Base-by-base conservation (phyloP, 352 stramenopile species). In the Phytophthora citrophthora region DNA sequence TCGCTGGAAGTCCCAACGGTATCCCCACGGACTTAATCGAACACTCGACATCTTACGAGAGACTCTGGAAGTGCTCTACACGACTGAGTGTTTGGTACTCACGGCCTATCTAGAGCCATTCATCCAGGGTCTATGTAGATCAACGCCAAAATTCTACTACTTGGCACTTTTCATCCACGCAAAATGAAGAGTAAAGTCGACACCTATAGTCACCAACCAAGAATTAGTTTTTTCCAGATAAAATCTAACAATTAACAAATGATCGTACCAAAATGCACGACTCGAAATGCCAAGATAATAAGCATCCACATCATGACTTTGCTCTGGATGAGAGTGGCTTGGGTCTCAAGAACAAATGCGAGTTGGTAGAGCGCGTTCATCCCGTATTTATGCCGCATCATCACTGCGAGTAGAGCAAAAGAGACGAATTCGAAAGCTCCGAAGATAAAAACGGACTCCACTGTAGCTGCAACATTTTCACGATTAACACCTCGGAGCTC, bases 91-190 rank as follows among this genome's bases (percentile, higher is more conserved):
- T 34, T 49, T 76, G 7, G 55, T 65, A 9, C 54, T 81, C 0
- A 57, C 74, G 8, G 71, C 77, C 18, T 83, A 83, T 44, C 31
- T 72, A 15, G 75, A 83, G 27, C 56, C 64, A 5, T 53, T 79
- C 16, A 73, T 83, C 27, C n/a, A n/a, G n/a, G n/a, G n/a, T n/a
- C n/a, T n/a, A n/a, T n/a, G 41, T 18, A 9, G 51, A 50, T 49
- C 18, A 29, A 5, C 26, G 5, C 7, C 3, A 9, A 29, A 29
- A 29, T 29, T 29, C 20, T 20, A 20, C 20, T 20, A 20, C 1
- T 20, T 20, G 1, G 20, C 20, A 20, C 20, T 20, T 20, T 20
- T 20, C 20, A 20, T 59, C 58, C 49, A 66, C 13, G 48, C 10
- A 18, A 65, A 65, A 2, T 59, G 38, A 20, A 66, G 12, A 9